Evolutionary conservation across 73 alveolate genomes (phyloP), one percentile per base, ranked within the genome.

Genomic region (Tetrahymena thermophila): DNA sequence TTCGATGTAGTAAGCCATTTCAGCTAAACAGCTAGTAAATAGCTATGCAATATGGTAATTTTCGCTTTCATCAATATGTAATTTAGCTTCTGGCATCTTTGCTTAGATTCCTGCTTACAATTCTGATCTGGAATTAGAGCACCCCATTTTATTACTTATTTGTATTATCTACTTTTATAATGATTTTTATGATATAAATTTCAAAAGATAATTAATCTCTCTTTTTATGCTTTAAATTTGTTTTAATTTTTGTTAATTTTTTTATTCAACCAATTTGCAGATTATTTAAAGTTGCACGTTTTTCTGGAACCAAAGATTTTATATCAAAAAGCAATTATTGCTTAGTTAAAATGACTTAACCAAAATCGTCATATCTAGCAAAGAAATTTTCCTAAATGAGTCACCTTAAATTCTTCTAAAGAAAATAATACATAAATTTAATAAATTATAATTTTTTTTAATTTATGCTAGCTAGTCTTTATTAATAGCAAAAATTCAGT

Each of bases 1-100:
- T 94, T 85, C 96, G 25, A 96, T n/a, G 94, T 94, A 85, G 19
- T 96, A 96, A 93, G 97, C 96, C 94, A 96, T 93, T 94, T 96
- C 96, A 34, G 96, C 97, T 31, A 96, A 40, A 57, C 97, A 96
- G 31, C 89, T 71, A 19, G 89, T 71, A 34, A 71, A 71, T 28
- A 71, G 89, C 37, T 71, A 25, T 28, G 31, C 89, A 71, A 71
- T 31, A 34, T 71, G 89, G 37, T 28, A 71, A 31, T 71, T 71
- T 71, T 71, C 89, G 89, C 37, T 71, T 71, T 71, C 35, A 8
- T 71, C 89, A 71, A 71, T 31, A 42, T 71, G 89, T 8, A 71
- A 71, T n/a, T 71, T 71, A 71, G 89, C 89, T n/a, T 71, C 89
- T 3, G 89, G 89, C 89, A 71, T 71, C 13, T 71, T 71, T 25